Evolutionary conservation across 441 rosid genomes (phyloP).

Genomic region (Populus hybrid): DNA sequence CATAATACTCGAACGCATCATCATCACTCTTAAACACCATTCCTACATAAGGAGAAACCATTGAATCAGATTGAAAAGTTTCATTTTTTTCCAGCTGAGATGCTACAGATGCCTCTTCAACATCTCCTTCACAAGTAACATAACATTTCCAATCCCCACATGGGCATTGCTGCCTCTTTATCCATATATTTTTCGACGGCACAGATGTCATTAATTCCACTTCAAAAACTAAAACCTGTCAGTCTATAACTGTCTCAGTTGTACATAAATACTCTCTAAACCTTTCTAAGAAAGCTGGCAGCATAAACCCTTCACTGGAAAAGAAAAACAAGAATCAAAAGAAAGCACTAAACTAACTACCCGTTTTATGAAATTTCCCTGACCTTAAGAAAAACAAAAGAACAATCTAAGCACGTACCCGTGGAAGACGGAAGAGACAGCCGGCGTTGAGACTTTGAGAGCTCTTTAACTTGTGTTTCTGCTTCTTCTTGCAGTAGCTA

Average conservation of each 20-base stretch:
- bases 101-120: conserved; percentile 40
- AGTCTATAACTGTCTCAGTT: not conserved
- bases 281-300: not conserved
- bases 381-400: not conserved
- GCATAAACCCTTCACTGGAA: not conserved
- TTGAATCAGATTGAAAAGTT: conserved; percentile 43
- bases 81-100: conserved; percentile 51
- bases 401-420: not conserved
- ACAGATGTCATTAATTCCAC: not conserved
- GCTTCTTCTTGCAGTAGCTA: not conserved
- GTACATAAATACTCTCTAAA: not conserved
- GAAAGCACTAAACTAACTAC: not conserved
- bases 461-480: not conserved
- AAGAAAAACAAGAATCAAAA: not conserved
- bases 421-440: not conserved
- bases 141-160: conserved; percentile 98
- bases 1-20: conserved; percentile 82
- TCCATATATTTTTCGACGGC: conserved; percentile 68
- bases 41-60: conserved; percentile 77
- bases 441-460: not conserved
- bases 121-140: conserved; percentile 55
- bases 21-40: conserved; percentile 72
- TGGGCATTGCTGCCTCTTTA: conserved; percentile 80
- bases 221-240: not conserved
- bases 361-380: not conserved